These are phyloP conservation scores for Trichoderma asperellum DNA, from an alignment of 2,329 filamentous ascomycete genomes.

Conservation along the genomic window DNA sequence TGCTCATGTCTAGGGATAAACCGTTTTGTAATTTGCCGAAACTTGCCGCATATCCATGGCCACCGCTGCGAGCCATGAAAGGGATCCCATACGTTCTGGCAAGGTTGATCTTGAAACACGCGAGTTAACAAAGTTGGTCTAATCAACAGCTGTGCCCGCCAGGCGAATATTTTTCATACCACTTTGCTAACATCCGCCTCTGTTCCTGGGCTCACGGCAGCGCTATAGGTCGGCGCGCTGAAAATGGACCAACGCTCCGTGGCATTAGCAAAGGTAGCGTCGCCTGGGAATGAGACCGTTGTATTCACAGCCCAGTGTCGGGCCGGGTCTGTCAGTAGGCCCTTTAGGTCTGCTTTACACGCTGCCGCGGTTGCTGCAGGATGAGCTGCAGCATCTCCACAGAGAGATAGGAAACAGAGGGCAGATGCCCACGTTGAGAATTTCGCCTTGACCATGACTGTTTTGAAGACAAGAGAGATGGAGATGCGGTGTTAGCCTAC, in stretches of 20 bases:
- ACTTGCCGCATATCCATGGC: constrained; percentile 18
- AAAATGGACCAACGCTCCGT: constrained; percentile 3
- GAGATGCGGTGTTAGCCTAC: not conserved
- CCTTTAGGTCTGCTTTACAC: not conserved
- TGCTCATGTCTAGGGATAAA: constrained; percentile 10
- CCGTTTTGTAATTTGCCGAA: constrained; percentile 1
- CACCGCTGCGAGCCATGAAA: constrained; percentile 6
- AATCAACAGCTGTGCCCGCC: not conserved
- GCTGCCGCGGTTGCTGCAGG: not conserved
- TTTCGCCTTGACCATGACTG: not conserved
- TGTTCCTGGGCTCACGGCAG: not conserved
- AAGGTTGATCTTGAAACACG: constrained; percentile 1
- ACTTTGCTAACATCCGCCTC: not conserved
- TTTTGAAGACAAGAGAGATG: not conserved
- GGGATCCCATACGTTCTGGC: not conserved
- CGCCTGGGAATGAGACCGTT: not conserved
- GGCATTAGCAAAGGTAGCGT: not conserved
- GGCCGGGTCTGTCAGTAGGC: not conserved
- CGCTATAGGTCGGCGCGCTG: not conserved
- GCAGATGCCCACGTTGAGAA: not conserved
- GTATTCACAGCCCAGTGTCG: not conserved
- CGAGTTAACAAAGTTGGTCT: not conserved
- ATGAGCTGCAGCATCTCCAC: not conserved
- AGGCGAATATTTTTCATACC: not conserved
- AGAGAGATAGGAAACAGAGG: not conserved